Evolutionary conservation across 164 flowering plant species (phyloP), one percentile per base, ranked within the genome.

Genomic region (Cinnamomum chago): DNA sequence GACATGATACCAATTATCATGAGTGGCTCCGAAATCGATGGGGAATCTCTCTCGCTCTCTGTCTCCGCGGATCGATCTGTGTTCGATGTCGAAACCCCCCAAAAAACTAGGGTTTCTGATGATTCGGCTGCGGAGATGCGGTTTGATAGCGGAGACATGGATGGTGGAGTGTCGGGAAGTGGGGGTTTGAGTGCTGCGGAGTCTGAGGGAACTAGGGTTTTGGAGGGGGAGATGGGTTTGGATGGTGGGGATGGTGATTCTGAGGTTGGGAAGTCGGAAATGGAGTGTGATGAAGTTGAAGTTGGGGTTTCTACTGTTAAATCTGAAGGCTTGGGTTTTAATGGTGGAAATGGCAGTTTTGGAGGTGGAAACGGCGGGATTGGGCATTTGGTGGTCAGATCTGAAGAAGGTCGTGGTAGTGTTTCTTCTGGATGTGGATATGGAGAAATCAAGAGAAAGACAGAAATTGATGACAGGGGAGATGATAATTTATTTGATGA

Each of bases 1-100:
- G 67, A 60, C 50, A 68, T 76, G 78, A 62, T 50, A 27, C 72
- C 68, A 2, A 18, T 66, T 18, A 28, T 68, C 69, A 73, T 66
- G 75, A 68, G 50, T 40, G 72, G 70, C 30, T n/a, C 30, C 24
- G 72, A 70, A 47, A 55, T 70, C 58, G 78, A 75, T 50, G 65
- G 64, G 24, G 33, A 65, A 51, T 23, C 27, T 27, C 27, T 76
- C 25, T 40, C 47, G 47, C 47, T 40, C 11, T 40, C 10, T 9
- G 47, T 40, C 47, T 40, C 47, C 47, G 11, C 7, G 47, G 47
- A 58, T 52, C 71, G 67, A 74, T 65, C 40, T 23, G 25, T 51
- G 65, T 30, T 20, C 50, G 72, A n/a, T 22, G 47, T 75, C 13
- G 72, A 68, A 62, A 50, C 20, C 18, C n/a, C 52, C 27, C 71